These are phyloP conservation scores for Dryas alaskensis DNA, from an alignment of 306 rosid genomes.

Conservation along the genomic window DNA sequence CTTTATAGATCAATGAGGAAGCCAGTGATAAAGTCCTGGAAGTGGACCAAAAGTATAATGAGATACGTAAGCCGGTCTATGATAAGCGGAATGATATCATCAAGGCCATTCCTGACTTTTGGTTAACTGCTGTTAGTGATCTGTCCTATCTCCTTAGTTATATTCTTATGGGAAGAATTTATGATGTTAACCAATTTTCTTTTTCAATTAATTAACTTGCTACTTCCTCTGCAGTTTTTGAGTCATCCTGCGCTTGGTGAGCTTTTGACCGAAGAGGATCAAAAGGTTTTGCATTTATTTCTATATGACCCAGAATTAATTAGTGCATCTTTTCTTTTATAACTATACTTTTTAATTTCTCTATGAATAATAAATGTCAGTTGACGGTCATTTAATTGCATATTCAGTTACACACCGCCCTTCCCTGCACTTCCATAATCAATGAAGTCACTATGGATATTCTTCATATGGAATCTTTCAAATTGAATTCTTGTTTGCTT, in stretches of 20 bases:
- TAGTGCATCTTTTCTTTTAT: background rate
- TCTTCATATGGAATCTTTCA: background rate
- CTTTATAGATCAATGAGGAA: slow-evolving; percentile 79
- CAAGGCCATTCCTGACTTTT: slow-evolving; percentile 85
- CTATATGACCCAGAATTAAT: background rate
- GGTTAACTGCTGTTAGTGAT: slow-evolving; percentile 82
- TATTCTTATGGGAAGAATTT: background rate
- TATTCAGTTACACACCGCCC: background rate
- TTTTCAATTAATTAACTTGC: background rate
- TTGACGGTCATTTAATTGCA: background rate
- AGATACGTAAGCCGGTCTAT: slow-evolving; percentile 73
- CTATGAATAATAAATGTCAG: background rate
- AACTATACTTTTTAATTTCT: background rate
- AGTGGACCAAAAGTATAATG: slow-evolving; percentile 88
- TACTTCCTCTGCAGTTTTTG: slow-evolving; percentile 50
- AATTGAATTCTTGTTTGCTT: background rate
- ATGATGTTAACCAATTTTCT: background rate
- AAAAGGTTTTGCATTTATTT: slow-evolving; percentile 49
- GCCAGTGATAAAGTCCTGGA: slow-evolving; percentile 87
- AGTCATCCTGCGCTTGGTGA: slow-evolving; percentile 75
- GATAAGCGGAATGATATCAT: slow-evolving; percentile 71
- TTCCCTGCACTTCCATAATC: background rate
- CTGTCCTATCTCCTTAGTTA: slow-evolving; percentile 11
- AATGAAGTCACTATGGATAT: background rate
- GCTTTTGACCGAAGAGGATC: slow-evolving; percentile 80